Evolutionary conservation across 495 filamentous ascomycete species (phyloP), one percentile per base, ranked within the genome.

Genomic region (Cetradonia linearis): DNA sequence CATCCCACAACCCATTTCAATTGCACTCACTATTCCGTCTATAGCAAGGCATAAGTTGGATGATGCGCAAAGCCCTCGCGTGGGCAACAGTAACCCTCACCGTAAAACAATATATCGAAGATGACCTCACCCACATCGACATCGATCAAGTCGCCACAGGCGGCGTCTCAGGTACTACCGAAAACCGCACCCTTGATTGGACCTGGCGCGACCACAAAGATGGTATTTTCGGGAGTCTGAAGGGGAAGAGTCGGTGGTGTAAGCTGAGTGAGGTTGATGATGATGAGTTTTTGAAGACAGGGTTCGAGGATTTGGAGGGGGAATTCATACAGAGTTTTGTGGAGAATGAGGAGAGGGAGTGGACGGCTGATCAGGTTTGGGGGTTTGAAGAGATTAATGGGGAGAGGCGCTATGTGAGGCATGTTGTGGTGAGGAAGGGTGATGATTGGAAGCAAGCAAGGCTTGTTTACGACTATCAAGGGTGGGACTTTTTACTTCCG

Each of bases 41-140:
- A 38, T 30, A 83, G 74, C 93, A 96, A 83, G 86, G 86, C 72
- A 74, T 98, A 56, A 71, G 83, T 77, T 98, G 87, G 87, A 64
- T 89, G 57, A 78, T 82, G 38, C 92, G 93, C 73, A 89, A 86
- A 76, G 80, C 81, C 50, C 84, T 95, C 71, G 66, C 72, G 63
- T 67, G 83, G 10, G 87, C 91, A 3, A 88, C 83, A 31, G 70
- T 96, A 23, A 89, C 86, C 14, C 81, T 95, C 27, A 65, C 80
- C 55, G 68, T 88, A 61, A 82, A 82, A 65, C 78, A 90, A 66
- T 89, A 81, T 76, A 70, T 73, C 25, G 76, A 56, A 2, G 56
- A 75, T 73, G 37, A 70, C 73, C 66, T 78, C 8, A 76, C 80
- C 58, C 87, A 89, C 77, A 83, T 96, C 74, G 86, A 94, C 72